These are phyloP conservation scores for Leptographium wingfieldii DNA, from an alignment of 2,329 filamentous ascomycete genomes.

Conservation along the genomic window DNA sequence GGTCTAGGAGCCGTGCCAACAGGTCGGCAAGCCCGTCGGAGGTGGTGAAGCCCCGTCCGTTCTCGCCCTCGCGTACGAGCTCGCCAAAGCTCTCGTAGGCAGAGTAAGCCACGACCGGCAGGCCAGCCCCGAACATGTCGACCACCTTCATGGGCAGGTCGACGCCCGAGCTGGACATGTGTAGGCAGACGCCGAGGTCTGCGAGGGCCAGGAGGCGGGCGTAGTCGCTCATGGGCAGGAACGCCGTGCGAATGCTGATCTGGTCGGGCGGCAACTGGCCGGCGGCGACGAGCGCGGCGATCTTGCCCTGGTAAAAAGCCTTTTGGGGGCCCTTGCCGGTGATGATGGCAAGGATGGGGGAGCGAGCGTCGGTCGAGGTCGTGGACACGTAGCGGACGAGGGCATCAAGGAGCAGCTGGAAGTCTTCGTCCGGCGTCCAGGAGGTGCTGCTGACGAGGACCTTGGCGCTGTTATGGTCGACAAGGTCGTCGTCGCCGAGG, in stretches of 20 bases:
- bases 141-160: constrained; percentile 99
- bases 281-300: constrained; percentile 45
- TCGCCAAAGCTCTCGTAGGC: constrained; percentile 82
- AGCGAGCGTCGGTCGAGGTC: constrained; percentile 4
- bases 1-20: constrained; percentile 50
- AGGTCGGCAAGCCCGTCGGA: constrained; percentile 51
- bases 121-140: constrained; percentile 92
- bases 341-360: constrained; percentile 78
- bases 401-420: constrained; percentile 73
- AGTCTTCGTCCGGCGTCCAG: constrained; percentile 96
- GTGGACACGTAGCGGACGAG: constrained; percentile 49
- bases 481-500: not conserved
- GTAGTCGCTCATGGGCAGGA: constrained; percentile 76
- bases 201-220: constrained; percentile 71
- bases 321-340: constrained; percentile 89
- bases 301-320: constrained; percentile 55
- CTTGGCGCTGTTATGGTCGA: not conserved
- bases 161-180: constrained; percentile 87
- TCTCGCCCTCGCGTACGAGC: constrained; percentile 75
- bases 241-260: constrained; percentile 66
- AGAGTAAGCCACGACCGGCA: constrained; percentile 80
- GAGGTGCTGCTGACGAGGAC: constrained; percentile 87
- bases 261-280: constrained; percentile 58
- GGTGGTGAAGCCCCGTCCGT: constrained; percentile 74
- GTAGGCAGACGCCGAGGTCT: constrained; percentile 80